These are phyloP conservation scores for Talaromyces piceae DNA, from an alignment of 2,329 filamentous ascomycete genomes.

Conservation along the genomic window DNA sequence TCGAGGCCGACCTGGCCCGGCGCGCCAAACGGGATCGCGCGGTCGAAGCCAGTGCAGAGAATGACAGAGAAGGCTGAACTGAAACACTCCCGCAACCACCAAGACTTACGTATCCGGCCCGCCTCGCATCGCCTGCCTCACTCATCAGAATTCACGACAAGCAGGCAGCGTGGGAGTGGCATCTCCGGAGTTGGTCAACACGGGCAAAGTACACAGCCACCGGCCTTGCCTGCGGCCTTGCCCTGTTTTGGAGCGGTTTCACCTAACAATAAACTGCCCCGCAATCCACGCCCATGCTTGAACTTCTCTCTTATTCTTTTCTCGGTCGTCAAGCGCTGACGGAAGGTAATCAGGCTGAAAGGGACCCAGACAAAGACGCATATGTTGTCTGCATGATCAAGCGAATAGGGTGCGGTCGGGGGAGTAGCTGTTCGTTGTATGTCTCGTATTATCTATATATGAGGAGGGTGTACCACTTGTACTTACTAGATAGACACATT, in stretches of 20 bases:
- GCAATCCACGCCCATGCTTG: neutral
- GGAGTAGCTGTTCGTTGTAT: no score
- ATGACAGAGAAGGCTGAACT: slow-evolving; percentile 56
- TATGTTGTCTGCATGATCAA: neutral
- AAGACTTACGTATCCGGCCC: neutral
- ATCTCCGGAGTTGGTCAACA: neutral
- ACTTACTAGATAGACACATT: no score
- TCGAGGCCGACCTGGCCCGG: slow-evolving; percentile 67
- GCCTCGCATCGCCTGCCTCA: neutral
- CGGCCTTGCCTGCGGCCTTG: neutral
- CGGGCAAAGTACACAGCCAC: neutral
- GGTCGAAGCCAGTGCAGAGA: slow-evolving; percentile 76
- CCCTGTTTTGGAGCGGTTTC: slow-evolving; percentile 8
- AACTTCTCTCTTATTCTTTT: neutral
- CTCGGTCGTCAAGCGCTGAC: neutral
- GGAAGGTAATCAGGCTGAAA: neutral
- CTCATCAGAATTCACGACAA: neutral
- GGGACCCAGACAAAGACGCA: neutral
- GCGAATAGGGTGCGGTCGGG: neutral
- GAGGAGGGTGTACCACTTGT: no score
- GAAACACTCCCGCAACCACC: neutral
- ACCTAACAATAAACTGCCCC: neutral
- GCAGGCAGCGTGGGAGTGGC: no score
- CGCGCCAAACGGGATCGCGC: slow-evolving; percentile 61
- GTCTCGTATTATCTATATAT: no score